A percentile compares a stretch with the other conserved stretches of the same genome.
Conservation (phyloP, 805 yeast species). For the Geotrichum ghanense region DNA sequence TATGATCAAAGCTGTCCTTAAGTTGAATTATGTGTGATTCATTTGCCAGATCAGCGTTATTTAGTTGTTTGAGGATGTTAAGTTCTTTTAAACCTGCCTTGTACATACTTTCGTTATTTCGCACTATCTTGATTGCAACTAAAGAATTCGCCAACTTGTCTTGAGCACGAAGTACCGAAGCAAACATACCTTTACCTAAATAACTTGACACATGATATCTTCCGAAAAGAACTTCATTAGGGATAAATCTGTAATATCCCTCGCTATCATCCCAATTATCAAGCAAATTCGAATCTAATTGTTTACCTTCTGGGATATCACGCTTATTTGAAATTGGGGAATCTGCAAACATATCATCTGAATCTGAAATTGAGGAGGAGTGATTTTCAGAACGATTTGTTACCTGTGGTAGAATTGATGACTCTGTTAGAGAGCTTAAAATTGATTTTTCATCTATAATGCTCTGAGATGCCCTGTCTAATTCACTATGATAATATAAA, state of each 20-base stretch:
- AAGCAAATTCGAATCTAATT: slow-evolving; percentile 16
- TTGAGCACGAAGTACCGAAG: slow-evolving; percentile 24
- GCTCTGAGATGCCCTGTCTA: neutral
- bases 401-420: too few species aligned
- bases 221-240: slow-evolving; percentile 24
- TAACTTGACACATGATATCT: slow-evolving; percentile 20
- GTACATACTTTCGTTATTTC: slow-evolving; percentile 55
- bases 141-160: slow-evolving; percentile 14
- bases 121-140: slow-evolving; percentile 49
- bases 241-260: slow-evolving; percentile 24
- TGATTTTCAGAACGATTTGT: too few species aligned
- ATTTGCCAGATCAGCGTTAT: slow-evolving; percentile 49
- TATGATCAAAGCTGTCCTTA: slow-evolving; percentile 69
- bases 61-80: slow-evolving; percentile 55
- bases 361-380: slow-evolving; percentile 6
- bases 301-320: slow-evolving; percentile 3
- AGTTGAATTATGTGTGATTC: slow-evolving; percentile 55
- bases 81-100: slow-evolving; percentile 72
- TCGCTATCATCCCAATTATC: slow-evolving; percentile 27
- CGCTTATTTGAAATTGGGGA: neutral
- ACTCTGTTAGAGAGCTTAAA: too few species aligned
- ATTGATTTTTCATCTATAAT: too few species aligned
- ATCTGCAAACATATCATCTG: slow-evolving; percentile 12
- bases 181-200: slow-evolving; percentile 26
- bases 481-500: neutral